Base-by-base conservation (phyloP, 1,284 basidiomycete genomes). In the Cryptococcus hybrid region DNA sequence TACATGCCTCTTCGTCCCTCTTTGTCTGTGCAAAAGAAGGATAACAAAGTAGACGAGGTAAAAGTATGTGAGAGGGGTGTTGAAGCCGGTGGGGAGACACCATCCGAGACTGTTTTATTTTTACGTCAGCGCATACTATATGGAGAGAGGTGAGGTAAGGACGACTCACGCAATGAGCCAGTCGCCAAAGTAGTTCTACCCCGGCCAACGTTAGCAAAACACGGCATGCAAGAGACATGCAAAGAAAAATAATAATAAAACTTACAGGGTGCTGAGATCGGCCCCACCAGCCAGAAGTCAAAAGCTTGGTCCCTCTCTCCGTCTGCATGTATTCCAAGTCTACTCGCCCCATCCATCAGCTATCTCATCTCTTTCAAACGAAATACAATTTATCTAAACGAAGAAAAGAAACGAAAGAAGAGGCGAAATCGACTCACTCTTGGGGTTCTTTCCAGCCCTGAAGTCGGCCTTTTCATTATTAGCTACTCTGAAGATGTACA, bases 261-360 rank as follows among this genome's bases (percentile, higher is more conserved):
- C 69, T 61, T 47, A 71, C 71, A 34, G 96, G 96, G 78, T 99
- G 96, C 50, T 91, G 84, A 1, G 89, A 95, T 44, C 84, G 78
- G 13, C 94, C 95, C 96, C 96, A 99, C 96, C 95, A 99, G 8
- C 96, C 96, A 8, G 89, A 90, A 18, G 87, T 96, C 47, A 99
- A 81, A 40, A 99, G 83, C 75, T 92, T 95, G 5, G 91, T 88
- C 9, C 96, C 96, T 11, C 85, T 83, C 64, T 87, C 84, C 1
- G 95, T 99, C 54, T 86, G 83, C 79, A 99, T 87, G 75, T 81
- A 96, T 65, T 84, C 79, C 18, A 98, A 81, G 75, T 92, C 81
- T 82, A 61, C 5, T 7, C 18, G 18, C 37, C 42, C 24, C 13
- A 55, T n/a, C 40, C 50, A 48, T 55, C 47, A 59, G 56, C 11